Conservation (phyloP, 2,329 filamentous ascomycete species). For the Boeremia lycopersici region DNA sequence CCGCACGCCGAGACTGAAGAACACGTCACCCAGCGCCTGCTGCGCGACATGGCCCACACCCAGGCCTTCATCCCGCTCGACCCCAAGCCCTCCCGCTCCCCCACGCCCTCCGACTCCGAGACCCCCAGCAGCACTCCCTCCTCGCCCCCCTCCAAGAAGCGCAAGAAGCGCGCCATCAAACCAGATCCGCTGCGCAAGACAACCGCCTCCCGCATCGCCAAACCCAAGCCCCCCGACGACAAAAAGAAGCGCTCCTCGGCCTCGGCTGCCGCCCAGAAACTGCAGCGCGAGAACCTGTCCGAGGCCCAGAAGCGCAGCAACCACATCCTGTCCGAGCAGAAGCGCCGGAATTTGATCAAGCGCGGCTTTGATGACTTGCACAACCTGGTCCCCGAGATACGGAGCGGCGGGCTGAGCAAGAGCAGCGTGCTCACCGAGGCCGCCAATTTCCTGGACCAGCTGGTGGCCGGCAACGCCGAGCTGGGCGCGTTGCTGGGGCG, state of each 20-base stretch:
- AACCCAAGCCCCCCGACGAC: conserved; percentile 27
- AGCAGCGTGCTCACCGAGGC: conserved; percentile 77
- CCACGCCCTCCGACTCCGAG: conserved; percentile 4
- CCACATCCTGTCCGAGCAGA: conserved; percentile 87
- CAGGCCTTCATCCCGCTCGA: conserved; percentile 20
- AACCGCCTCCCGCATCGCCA: conserved; percentile 21
- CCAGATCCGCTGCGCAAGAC: conserved; percentile 29
- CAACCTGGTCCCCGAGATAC: conserved; percentile 75
- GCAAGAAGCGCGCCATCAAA: conserved; percentile 30
- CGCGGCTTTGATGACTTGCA: conserved; percentile 82
- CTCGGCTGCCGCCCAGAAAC: conserved; percentile 32
- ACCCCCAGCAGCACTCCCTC: conserved; percentile 23
- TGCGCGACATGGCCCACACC: conserved; percentile 30
- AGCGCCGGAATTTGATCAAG: conserved; percentile 80
- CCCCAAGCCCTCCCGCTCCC: neutral
- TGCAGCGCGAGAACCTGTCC: conserved; percentile 63
- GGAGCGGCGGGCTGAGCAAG: conserved; percentile 79
- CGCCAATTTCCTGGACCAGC: conserved; percentile 76
- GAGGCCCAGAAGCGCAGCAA: conserved; percentile 85
- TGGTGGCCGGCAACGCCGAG: conserved; percentile 68
- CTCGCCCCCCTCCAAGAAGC: conserved; percentile 34
- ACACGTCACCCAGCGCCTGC: conserved; percentile 31
- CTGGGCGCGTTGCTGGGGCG: conserved; percentile 12
- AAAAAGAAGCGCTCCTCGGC: conserved; percentile 39
- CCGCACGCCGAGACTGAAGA: conserved; percentile 33